A percentile compares a stretch with the other conserved stretches of the same genome.
These are phyloP conservation scores for Fusarium papillatum DNA, from an alignment of 2,329 filamentous ascomycete species.

Conservation along the genomic window DNA sequence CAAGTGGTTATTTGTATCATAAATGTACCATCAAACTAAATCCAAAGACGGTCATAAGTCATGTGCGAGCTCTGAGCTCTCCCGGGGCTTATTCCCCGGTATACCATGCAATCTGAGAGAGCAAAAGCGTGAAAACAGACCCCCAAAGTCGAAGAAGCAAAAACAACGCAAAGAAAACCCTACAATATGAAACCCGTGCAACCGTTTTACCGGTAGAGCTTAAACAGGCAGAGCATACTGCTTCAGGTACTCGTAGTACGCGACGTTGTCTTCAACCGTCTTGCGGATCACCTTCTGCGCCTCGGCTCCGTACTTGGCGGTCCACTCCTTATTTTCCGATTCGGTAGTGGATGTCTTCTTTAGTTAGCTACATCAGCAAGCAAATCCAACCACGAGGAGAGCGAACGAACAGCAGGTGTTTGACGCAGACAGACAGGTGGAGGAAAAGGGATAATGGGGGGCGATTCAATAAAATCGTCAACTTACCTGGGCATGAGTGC, in stretches of 20 bases:
- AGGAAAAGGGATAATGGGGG: conserved; percentile 8
- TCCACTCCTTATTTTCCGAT: conserved; percentile 79
- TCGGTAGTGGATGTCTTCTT: conserved; percentile 75
- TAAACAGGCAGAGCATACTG: conserved; percentile 63
- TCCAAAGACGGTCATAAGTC: conserved; percentile 37
- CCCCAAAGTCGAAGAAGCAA: conserved; percentile 9
- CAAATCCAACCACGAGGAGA: conserved; percentile 39
- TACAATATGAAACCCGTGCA: conserved; percentile 5
- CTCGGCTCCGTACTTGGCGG: conserved; percentile 79
- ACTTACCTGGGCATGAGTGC: conserved; percentile 73
- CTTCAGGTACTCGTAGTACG: conserved; percentile 87
- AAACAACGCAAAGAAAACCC: conserved; percentile 17
- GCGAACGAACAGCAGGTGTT: conserved; percentile 33
- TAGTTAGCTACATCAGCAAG: conserved; percentile 41
- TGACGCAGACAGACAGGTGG: conserved; percentile 40
- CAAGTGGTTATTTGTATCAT: conserved; percentile 45
- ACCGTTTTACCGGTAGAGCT: conserved; percentile 30
- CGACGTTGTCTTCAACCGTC: conserved; percentile 79
- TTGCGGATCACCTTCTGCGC: conserved; percentile 78
- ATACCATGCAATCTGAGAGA: conserved; percentile 29
- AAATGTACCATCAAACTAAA: conserved; percentile 46
- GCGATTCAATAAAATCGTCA: conserved; percentile 28
- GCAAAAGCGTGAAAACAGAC: conserved; percentile 8
- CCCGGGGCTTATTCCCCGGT: conserved; percentile 10
- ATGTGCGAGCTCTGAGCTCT: conserved; percentile 10